These are phyloP conservation scores for Entonaema liquescens DNA, from an alignment of 495 filamentous ascomycete genomes.

Conservation along the genomic window DNA sequence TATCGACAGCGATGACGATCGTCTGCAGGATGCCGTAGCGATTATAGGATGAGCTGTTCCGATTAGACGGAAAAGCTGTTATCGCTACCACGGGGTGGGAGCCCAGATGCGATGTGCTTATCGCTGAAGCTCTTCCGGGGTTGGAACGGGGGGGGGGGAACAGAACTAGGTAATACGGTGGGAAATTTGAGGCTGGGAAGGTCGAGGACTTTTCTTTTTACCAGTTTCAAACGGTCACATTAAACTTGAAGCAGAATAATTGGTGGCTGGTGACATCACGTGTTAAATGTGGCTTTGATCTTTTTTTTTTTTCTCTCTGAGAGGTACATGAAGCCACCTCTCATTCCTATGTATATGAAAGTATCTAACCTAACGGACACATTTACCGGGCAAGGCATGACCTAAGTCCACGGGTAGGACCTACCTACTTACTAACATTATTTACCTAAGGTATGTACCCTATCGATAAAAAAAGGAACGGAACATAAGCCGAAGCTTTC, in stretches of 20 bases:
- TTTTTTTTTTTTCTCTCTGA: not conserved
- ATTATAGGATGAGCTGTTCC: constrained; percentile 1
- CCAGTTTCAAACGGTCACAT: constrained; percentile 12
- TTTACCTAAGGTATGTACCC: too few species aligned
- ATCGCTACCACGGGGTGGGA: constrained; percentile 4
- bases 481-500: not conserved
- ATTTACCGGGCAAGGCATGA: too few species aligned
- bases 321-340: too few species aligned
- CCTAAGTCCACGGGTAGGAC: too few species aligned
- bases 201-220: not conserved
- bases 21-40: constrained; percentile 12
- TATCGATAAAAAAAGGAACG: too few species aligned
- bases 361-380: not conserved
- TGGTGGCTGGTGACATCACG: not conserved
- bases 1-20: not conserved
- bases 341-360: not conserved
- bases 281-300: not conserved
- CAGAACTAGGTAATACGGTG: constrained; percentile 9
- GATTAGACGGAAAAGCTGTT: constrained; percentile 13
- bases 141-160: not conserved
- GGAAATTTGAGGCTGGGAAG: constrained; percentile 9
- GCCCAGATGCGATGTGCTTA: constrained; percentile 11
- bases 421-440: too few species aligned
- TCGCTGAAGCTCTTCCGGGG: constrained; percentile 16
- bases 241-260: not conserved